Evolutionary conservation across 2,329 filamentous ascomycete genomes (phyloP).

Genomic region (Aspergillus fischeri): DNA sequence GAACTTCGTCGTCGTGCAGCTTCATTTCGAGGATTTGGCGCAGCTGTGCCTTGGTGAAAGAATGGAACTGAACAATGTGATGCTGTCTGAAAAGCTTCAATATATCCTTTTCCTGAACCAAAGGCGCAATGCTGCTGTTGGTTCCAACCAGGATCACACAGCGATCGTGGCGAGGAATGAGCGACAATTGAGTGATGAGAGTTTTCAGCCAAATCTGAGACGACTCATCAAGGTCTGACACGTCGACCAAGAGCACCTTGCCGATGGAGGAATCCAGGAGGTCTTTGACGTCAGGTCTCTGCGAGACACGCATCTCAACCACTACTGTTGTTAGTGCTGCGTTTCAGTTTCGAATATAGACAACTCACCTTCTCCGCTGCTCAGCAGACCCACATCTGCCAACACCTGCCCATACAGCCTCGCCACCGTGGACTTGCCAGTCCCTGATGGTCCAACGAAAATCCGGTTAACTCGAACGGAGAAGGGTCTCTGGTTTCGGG

Average conservation of each 20-base stretch:
- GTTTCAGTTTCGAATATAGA: background rate
- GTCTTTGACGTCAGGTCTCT: conserved; percentile 1
- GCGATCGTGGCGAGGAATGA: conserved; percentile 3
- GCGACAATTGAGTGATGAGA: conserved; percentile 5
- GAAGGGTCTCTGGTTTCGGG: conserved; percentile 15
- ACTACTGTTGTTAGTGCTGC: background rate
- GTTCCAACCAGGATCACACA: conserved; percentile 14
- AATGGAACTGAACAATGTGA: conserved; percentile 11
- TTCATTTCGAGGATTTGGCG: conserved; percentile 15
- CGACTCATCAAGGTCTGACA: conserved; percentile 7
- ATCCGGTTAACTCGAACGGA: conserved; percentile 14
- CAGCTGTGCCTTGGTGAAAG: conserved; percentile 10
- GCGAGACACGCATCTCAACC: background rate
- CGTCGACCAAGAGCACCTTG: conserved; percentile 15
- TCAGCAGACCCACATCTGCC: conserved; percentile 15
- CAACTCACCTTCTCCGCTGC: conserved; percentile 9
- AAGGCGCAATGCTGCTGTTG: conserved; percentile 8
- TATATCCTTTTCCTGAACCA: conserved; percentile 7
- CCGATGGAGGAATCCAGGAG: conserved; percentile 8
- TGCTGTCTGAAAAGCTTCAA: conserved; percentile 2
- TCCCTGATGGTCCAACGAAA: conserved; percentile 17
- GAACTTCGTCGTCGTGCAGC: conserved; percentile 12
- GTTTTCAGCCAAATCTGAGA: conserved; percentile 5
- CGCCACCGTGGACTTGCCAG: conserved; percentile 20
- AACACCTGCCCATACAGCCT: conserved; percentile 16